Evolutionary conservation across 2,329 filamentous ascomycete species (phyloP).

Genomic region (Botrytis hyacinthi): DNA sequence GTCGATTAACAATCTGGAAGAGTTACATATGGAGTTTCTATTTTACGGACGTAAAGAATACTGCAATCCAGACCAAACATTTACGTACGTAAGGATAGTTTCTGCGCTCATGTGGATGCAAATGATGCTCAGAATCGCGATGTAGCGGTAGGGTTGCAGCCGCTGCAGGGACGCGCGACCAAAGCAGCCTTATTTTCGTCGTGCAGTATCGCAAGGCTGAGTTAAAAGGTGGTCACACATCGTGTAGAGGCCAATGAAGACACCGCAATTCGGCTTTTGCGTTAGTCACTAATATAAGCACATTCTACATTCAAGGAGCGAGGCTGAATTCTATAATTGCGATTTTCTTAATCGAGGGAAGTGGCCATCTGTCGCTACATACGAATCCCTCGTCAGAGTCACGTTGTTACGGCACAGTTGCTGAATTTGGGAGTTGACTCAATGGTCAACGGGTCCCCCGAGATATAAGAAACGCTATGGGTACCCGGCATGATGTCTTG

Average conservation of each 20-base stretch:
- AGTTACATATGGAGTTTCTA: too few species aligned
- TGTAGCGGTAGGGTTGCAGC: constrained; percentile 2
- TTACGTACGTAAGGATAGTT: not conserved
- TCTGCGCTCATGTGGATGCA: not conserved
- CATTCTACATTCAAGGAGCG: not conserved
- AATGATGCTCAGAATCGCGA: not conserved
- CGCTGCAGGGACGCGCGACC: not conserved
- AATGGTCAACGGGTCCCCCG: not conserved
- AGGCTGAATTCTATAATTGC: constrained; percentile 15
- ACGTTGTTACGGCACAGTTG: constrained; percentile 11
- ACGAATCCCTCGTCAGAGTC: not conserved
- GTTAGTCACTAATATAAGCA: not conserved
- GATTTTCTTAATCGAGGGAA: not conserved
- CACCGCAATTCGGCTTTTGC: not conserved
- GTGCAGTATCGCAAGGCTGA: not conserved
- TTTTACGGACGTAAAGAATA: not conserved
- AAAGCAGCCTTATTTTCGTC: not conserved
- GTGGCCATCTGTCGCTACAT: not conserved
- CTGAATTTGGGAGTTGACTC: not conserved
- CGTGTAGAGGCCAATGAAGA: not conserved
- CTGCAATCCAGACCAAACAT: not conserved
- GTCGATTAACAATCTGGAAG: not conserved
- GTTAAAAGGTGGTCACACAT: not conserved
- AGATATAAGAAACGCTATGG: constrained; percentile 7
- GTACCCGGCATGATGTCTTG: not conserved